Evolutionary conservation across 164 flowering plant genomes (phyloP).

Genomic region (Aristolochia californica): DNA sequence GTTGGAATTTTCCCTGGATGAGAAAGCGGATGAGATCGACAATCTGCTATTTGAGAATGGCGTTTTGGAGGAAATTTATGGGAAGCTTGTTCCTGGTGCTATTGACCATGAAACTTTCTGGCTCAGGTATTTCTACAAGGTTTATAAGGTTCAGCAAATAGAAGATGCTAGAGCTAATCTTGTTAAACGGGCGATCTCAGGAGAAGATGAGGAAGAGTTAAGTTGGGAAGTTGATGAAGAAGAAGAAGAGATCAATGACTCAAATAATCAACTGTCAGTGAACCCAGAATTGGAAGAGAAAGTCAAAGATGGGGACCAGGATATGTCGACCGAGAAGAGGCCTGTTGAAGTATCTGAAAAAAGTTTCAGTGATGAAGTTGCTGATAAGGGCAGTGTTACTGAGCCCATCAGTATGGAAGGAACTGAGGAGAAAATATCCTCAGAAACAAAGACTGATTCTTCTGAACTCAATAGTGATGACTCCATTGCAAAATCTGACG

Average conservation of each 20-base stretch:
- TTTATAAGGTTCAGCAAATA: constrained; percentile 48
- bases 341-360: constrained; percentile 5
- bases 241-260: constrained; percentile 10
- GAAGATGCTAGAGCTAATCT: constrained; percentile 67
- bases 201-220: constrained; percentile 72
- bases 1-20: constrained; percentile 47
- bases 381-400: constrained; percentile 1
- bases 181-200: constrained; percentile 58
- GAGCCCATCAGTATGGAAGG: constrained; percentile 9
- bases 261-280: background rate
- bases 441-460: background rate
- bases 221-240: constrained; percentile 86
- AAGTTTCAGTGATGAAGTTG: constrained; percentile 4
- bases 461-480: constrained; percentile 14
- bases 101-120: constrained; percentile 57
- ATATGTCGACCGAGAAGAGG: background rate
- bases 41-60: constrained; percentile 35
- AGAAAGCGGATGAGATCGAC: constrained; percentile 44
- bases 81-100: constrained; percentile 40
- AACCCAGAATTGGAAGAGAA: constrained; percentile 2
- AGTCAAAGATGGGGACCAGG: background rate
- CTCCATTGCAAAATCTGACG: constrained; percentile 13
- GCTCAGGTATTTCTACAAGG: constrained; percentile 61
- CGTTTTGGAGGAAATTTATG: constrained; percentile 32
- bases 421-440: constrained; percentile 8